Evolutionary conservation across 139 green algal species (phyloP).

Genomic region (Asterochloris erici): DNA sequence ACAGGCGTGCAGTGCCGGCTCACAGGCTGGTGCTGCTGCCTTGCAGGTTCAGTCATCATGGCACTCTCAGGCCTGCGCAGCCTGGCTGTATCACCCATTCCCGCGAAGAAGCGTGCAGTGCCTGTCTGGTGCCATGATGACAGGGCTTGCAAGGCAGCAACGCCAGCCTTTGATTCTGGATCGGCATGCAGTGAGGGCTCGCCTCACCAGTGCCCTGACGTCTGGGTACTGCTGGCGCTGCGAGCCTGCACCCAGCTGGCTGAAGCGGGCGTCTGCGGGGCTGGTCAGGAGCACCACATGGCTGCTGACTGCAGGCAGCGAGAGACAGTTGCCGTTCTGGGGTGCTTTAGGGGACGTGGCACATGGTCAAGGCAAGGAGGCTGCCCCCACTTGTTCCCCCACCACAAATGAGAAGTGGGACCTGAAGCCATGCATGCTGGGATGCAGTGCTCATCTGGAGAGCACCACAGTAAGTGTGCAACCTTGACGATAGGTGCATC

Average conservation of each 20-base stretch:
- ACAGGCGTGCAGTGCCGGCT: neutral
- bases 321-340: neutral
- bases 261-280: slow-evolving; percentile 44
- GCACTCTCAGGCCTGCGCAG: neutral
- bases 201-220: neutral
- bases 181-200: neutral
- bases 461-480: neutral
- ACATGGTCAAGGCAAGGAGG: neutral
- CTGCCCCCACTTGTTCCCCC: neutral
- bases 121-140: neutral
- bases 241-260: neutral
- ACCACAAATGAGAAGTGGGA: neutral
- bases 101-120: neutral
- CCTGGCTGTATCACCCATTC: neutral
- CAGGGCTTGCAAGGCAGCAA: slow-evolving; percentile 29
- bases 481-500: too few relatives aligned
- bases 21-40: neutral
- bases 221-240: too few relatives aligned
- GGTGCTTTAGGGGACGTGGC: too few relatives aligned
- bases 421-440: neutral
- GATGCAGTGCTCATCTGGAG: neutral
- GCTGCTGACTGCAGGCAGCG: slow-evolving; percentile 8
- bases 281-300: slow-evolving; percentile 37
- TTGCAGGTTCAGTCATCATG: slow-evolving; percentile 3
- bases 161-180: slow-evolving; percentile 17